Evolutionary conservation across 73 alveolate genomes (phyloP).

Genomic region (Diophrys sp.): DNA sequence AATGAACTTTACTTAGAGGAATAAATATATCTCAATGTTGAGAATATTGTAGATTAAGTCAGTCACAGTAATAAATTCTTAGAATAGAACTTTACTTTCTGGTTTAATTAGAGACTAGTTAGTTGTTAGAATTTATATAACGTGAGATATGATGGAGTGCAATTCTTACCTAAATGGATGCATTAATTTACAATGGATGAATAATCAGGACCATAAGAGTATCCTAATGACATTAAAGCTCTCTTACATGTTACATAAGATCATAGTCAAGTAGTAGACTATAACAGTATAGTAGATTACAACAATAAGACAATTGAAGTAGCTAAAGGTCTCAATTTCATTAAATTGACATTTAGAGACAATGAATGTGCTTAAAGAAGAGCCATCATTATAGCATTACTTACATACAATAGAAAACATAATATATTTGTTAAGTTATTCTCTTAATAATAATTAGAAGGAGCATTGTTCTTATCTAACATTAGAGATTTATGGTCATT

Average conservation of each 20-base stretch:
- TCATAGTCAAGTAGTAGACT: no score
- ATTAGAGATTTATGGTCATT: slow-evolving; percentile 27
- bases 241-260: no score
- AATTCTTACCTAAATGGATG: slow-evolving; percentile 8
- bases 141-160: slow-evolving; percentile 2
- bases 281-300: slow-evolving; percentile 28
- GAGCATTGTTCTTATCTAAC: slow-evolving; percentile 17
- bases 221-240: no score
- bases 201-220: no score
- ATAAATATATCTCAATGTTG: slow-evolving; percentile 25
- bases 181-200: neutral
- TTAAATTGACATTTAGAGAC: slow-evolving; percentile 13
- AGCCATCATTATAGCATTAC: slow-evolving; percentile 37
- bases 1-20: slow-evolving; percentile 41
- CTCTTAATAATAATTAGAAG: slow-evolving; percentile 23
- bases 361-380: slow-evolving; percentile 41
- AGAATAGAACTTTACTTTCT: slow-evolving; percentile 31
- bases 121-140: neutral
- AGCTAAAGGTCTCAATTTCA: slow-evolving; percentile 26
- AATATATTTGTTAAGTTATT: slow-evolving; percentile 30
- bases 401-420: slow-evolving; percentile 23
- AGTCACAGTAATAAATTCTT: slow-evolving; percentile 1
- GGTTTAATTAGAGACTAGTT: slow-evolving; percentile 16
- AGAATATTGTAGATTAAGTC: slow-evolving; percentile 3
- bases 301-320: slow-evolving; percentile 18